Conservation (phyloP, 257 asterid genomes). For the Knoxia roxburghii region DNA sequence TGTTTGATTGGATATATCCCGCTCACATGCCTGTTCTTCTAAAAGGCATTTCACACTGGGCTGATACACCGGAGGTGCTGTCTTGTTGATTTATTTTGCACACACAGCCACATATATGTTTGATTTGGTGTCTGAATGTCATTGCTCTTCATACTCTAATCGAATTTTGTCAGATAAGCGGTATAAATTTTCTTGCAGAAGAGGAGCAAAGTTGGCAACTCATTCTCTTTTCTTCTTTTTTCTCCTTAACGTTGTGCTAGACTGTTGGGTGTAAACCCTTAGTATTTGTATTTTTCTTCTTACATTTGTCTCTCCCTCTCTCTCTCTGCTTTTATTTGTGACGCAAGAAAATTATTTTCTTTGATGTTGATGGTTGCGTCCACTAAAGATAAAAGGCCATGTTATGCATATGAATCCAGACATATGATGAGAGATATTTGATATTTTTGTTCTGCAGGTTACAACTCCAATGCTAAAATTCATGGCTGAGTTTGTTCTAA, state of each 20-base stretch:
- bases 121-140: neutral
- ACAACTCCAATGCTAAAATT: conserved; percentile 92
- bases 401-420: neutral
- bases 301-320: neutral
- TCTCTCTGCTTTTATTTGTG: neutral
- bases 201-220: neutral
- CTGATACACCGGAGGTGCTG: conserved; percentile 87
- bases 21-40: conserved; percentile 84
- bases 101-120: neutral
- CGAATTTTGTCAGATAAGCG: neutral
- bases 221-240: neutral
- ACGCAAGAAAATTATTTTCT: neutral
- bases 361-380: neutral
- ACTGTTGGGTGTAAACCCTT: neutral
- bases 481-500: conserved; percentile 88
- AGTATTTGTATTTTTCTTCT: neutral
- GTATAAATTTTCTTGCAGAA: neutral
- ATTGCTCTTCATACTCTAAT: neutral
- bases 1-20: conserved; percentile 98
- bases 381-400: neutral
- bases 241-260: neutral
- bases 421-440: neutral
- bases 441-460: conserved; percentile 45
- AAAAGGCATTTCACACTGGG: conserved; percentile 90
- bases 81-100: conserved; percentile 13